phyloP scores from a whole-genome alignment of 2,329 filamentous ascomycete genomes.

The Phialemoniopsis sp. region DNA sequence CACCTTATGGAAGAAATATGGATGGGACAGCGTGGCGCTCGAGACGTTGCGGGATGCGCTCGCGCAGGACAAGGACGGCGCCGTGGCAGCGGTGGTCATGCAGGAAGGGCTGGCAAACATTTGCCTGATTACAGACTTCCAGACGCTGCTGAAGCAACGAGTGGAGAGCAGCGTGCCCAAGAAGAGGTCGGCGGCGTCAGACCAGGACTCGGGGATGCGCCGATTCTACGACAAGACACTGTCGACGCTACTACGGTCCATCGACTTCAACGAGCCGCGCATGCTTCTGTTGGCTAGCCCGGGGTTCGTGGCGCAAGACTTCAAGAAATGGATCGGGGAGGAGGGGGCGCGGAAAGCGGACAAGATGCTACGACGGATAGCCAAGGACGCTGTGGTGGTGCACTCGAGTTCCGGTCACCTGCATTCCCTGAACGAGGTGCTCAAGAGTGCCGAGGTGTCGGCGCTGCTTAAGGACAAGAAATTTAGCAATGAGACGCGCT shows the following conservation, averaged over 20 bases:
- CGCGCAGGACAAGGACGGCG: conserved; percentile 72
- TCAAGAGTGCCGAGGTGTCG: conserved; percentile 76
- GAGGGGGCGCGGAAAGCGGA: conserved; percentile 56
- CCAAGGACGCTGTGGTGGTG: conserved; percentile 65
- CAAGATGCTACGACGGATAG: conserved; percentile 62
- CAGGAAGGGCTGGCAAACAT: conserved; percentile 83
- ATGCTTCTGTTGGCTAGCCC: conserved; percentile 84
- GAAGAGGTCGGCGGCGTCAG: conserved; percentile 60
- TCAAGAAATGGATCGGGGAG: conserved; percentile 68
- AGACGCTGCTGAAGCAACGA: conserved; percentile 68
- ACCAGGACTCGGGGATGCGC: conserved; percentile 67
- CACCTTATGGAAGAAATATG: conserved; percentile 75
- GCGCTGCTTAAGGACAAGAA: conserved; percentile 80
- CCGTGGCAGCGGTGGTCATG: conserved; percentile 89
- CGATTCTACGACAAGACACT: conserved; percentile 78
- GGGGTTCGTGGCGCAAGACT: conserved; percentile 78
- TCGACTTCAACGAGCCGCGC: conserved; percentile 67
- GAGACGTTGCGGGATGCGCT: conserved; percentile 76
- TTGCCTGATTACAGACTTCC: conserved; percentile 75
- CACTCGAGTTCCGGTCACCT: conserved; percentile 83
- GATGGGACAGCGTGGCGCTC: conserved; percentile 88
- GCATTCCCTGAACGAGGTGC: conserved; percentile 81
- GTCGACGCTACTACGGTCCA: conserved; percentile 68
- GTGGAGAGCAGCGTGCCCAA: conserved; percentile 65
- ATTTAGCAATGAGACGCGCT: conserved; percentile 75